These are phyloP conservation scores for Colletotrichum acutatum DNA, from an alignment of 2,329 filamentous ascomycete species.

Conservation along the genomic window DNA sequence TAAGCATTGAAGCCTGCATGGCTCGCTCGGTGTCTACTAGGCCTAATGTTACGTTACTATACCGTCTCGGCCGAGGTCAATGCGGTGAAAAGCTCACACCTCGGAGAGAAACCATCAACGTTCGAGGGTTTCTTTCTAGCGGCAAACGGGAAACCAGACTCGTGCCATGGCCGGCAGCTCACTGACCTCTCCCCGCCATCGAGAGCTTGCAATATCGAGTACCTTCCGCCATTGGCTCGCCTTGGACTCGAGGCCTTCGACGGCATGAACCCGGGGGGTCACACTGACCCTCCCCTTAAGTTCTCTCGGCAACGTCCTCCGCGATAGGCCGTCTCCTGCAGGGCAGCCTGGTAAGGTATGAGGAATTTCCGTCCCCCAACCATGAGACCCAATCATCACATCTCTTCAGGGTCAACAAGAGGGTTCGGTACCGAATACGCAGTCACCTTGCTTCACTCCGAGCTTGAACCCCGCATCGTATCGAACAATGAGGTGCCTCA, in stretches of 20 bases:
- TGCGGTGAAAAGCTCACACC: not conserved
- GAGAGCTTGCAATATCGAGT: constrained; percentile 2
- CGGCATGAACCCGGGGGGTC: not conserved
- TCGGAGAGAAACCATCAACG: constrained; percentile 18
- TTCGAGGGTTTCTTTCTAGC: constrained; percentile 15
- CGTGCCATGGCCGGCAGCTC: not conserved
- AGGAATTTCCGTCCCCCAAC: not conserved
- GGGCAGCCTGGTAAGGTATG: not conserved
- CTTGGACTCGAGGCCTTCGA: not conserved
- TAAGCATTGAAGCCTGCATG: not conserved
- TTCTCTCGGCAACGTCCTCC: constrained; percentile 26
- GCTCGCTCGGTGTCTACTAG: not conserved
- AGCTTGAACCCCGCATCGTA: constrained; percentile 21
- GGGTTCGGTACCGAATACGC: not conserved
- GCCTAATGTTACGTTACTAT: not conserved
- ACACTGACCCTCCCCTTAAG: constrained; percentile 10
- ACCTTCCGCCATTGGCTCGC: constrained; percentile 11
- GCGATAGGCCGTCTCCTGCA: constrained; percentile 1
- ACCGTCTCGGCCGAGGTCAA: not conserved
- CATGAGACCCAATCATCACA: not conserved
- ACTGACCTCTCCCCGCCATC: not conserved
- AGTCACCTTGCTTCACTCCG: not conserved
- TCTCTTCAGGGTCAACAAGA: not conserved
- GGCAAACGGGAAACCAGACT: constrained; percentile 5
- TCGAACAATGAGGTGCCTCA: not conserved